Conservation (phyloP, 2,329 filamentous ascomycete species). For the Fusarium udum region DNA sequence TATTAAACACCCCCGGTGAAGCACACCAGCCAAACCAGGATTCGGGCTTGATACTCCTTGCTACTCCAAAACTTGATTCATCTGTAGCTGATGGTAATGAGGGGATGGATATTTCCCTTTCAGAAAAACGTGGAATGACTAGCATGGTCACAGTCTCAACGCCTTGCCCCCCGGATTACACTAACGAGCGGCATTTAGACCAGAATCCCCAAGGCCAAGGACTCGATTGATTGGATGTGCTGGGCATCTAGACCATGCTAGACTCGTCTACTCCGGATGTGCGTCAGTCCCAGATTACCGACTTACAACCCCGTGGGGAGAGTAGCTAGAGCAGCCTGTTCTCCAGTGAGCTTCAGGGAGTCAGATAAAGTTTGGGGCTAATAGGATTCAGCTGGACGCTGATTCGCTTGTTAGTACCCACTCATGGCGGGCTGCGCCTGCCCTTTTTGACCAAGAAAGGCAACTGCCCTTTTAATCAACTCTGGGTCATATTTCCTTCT, state of each 20-base stretch:
- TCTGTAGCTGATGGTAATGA: not conserved
- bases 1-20: constrained; percentile 12
- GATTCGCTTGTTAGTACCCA: not conserved
- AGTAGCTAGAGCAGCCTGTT: not conserved
- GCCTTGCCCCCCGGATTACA: not conserved
- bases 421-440: not conserved
- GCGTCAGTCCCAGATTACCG: constrained; percentile 11
- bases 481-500: not conserved
- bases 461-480: constrained; percentile 22
- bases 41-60: not conserved
- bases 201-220: not conserved
- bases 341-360: constrained; percentile 1
- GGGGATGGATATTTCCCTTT: constrained; percentile 18
- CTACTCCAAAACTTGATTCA: constrained; percentile 6
- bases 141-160: not conserved
- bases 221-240: constrained; percentile 22
- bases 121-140: constrained; percentile 8
- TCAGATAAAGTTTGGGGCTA: constrained; percentile 2
- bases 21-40: constrained; percentile 19
- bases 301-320: constrained; percentile 32
- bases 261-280: constrained; percentile 1
- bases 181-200: not conserved
- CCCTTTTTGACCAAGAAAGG: constrained; percentile 21
- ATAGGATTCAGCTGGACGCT: not conserved
- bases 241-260: constrained; percentile 13